Evolutionary conservation across 495 filamentous ascomycete genomes (phyloP), one percentile per base, ranked within the genome.

Genomic region (Lophiostoma macrostomum): DNA sequence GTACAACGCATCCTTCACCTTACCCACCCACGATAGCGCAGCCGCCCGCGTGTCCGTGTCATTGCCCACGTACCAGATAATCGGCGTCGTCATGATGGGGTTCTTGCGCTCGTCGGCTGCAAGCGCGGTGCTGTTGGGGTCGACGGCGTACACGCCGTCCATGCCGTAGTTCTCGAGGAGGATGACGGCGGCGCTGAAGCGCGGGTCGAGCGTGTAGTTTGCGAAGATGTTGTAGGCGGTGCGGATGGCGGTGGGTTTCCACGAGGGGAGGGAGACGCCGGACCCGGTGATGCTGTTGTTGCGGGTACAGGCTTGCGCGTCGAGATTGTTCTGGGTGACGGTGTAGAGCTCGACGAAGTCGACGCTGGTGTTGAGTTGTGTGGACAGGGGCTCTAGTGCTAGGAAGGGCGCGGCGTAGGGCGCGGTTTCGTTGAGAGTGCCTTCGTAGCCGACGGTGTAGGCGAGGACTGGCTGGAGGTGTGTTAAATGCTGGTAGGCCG

Each of bases 131-230:
- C 42, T 31, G 8, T 14, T n/a, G 19, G 43, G 7, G 19, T 47
- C 35, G 3, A 56, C 52, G 12, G 41, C 34, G 4, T 22, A 13
- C 32, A 56, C 42, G 22, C 34, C 41, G 13, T 39, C 1, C 42
- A 48, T 48, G 16, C 42, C 52, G 35, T 56, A 56, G 34, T 38
- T 40, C 20, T 56, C 52, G 24, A 48, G 31, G 1, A 56, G 41
- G 1, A 56, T 22, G 19, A 41, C 34, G 8, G 52, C 47, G 1
- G 22, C 41, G 20, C 13, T 34, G 35, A 56, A 56, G 20, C 52
- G 52, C 12, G 34, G 24, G 38, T 48, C 52, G 2, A 43, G 42
- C 1, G 42, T 39, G 16, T 14, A 12, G 10, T 40, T 14, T 23
- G 42, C 22, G 52, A 56, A 56, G 31, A 56, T 27, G 14, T 37